phyloP scores from a whole-genome alignment of 441 rosid genomes.

The Populus hybrid region DNA sequence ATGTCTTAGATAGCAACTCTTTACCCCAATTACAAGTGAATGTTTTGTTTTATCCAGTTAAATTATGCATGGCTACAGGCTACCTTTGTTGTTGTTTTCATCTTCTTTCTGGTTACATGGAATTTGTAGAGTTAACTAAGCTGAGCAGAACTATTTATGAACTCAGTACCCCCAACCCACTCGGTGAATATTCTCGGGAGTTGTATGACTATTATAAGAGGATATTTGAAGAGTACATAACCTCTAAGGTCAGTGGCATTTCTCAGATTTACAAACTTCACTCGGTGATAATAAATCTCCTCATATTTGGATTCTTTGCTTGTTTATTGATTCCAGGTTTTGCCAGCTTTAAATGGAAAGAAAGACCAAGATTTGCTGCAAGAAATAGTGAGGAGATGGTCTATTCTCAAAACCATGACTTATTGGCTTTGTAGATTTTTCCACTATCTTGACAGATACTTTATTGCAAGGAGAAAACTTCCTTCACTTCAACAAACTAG shows the following conservation, averaged over 20 bases:
- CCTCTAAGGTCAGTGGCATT: not conserved
- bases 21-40: too few relatives aligned
- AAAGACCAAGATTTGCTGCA: slow-evolving; percentile 77
- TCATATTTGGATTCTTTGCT: not conserved
- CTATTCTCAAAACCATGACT: slow-evolving; percentile 73
- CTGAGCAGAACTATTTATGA: slow-evolving; percentile 2
- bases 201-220: not conserved
- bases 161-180: not conserved
- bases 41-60: too few relatives aligned
- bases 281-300: not conserved
- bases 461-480: slow-evolving; percentile 62
- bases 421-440: slow-evolving; percentile 80
- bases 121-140: not conserved
- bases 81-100: not conserved
- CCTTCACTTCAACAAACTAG: slow-evolving; percentile 72
- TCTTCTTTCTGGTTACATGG: too few relatives aligned
- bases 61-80: too few relatives aligned
- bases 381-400: slow-evolving; percentile 80
- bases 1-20: too few relatives aligned
- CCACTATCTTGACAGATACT: slow-evolving; percentile 74
- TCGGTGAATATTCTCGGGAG: not conserved
- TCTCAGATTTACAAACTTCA: not conserved
- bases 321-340: slow-evolving; percentile 37
- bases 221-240: not conserved
- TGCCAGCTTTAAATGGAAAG: slow-evolving; percentile 69